Percentiles rank a stretch among this genome's conserved stretches.
Conservation (phyloP, 2,329 filamentous ascomycete genomes). For the Aspergillus hortae region DNA sequence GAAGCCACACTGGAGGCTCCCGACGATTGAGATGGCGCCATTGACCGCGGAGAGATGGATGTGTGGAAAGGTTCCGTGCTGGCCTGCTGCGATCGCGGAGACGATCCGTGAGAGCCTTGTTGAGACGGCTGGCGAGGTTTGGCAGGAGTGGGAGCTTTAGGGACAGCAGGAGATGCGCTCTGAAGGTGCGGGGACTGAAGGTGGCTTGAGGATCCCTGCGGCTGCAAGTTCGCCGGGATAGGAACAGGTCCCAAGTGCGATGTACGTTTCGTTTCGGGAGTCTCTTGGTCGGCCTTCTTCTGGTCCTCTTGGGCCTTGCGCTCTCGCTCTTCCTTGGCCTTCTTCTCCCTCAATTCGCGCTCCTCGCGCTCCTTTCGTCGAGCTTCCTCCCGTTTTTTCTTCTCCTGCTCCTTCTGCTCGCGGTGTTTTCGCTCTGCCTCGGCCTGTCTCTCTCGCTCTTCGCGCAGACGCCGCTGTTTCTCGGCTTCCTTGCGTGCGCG, state of each 20-base stretch:
- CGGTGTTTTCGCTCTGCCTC: constrained; percentile 81
- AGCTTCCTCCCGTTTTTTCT: constrained; percentile 66
- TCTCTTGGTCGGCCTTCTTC: constrained; percentile 58
- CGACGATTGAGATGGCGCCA: constrained; percentile 63
- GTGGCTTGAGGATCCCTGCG: constrained; percentile 47
- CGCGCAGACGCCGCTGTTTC: constrained; percentile 70
- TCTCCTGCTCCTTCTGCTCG: constrained; percentile 76
- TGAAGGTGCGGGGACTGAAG: constrained; percentile 76
- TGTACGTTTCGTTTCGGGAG: constrained; percentile 53
- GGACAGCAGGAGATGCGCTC: constrained; percentile 73
- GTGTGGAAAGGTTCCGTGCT: constrained; percentile 60
- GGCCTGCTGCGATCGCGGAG: constrained; percentile 54
- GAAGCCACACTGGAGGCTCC: constrained; percentile 61
- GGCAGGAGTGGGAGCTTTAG: constrained; percentile 77
- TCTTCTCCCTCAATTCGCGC: constrained; percentile 61
- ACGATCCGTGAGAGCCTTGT: constrained; percentile 67
- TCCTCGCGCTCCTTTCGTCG: constrained; percentile 75
- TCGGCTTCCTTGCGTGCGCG: constrained; percentile 80
- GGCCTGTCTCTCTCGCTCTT: constrained; percentile 80
- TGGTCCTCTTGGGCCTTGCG: constrained; percentile 45
- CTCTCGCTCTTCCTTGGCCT: constrained; percentile 61
- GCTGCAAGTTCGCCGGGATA: constrained; percentile 52
- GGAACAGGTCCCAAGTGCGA: constrained; percentile 57
- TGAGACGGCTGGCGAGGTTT: constrained; percentile 75
- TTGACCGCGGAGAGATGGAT: constrained; percentile 56